Conservation (phyloP, 768 basidiomycete genomes). For the Xerocomellus chrysenteron region DNA sequence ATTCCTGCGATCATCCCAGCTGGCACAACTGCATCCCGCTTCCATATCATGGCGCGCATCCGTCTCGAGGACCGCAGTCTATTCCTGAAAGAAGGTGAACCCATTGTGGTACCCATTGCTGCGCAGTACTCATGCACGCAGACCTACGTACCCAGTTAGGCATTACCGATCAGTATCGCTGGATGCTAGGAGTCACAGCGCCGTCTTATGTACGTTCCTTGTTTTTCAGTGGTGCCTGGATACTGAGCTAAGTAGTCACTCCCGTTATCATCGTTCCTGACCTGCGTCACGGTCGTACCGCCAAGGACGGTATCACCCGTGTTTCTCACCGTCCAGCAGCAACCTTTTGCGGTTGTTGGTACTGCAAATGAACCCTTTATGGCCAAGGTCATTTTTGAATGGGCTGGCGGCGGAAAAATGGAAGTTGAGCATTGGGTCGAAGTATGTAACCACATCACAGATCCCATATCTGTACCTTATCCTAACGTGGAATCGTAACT, state of each 20-base stretch:
- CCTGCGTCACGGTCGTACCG: slow-evolving; percentile 38
- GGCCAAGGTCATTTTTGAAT: slow-evolving; percentile 40
- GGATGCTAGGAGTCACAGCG: slow-evolving; percentile 44
- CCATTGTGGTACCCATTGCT: neutral
- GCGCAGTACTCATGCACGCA: slow-evolving; percentile 19
- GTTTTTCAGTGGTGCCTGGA: neutral
- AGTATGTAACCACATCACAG: slow-evolving; percentile 28
- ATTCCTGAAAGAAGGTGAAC: slow-evolving; percentile 41
- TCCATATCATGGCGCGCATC: slow-evolving; percentile 47
- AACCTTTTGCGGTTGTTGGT: slow-evolving; percentile 42
- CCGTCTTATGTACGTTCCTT: slow-evolving; percentile 46
- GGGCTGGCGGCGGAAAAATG: slow-evolving; percentile 43
- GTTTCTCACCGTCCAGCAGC: slow-evolving; percentile 34
- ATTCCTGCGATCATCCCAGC: slow-evolving; percentile 6
- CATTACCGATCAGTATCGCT: slow-evolving; percentile 42
- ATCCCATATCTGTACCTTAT: neutral
- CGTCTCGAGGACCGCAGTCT: slow-evolving; percentile 45
- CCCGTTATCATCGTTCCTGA: slow-evolving; percentile 33
- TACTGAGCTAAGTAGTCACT: slow-evolving; percentile 21
- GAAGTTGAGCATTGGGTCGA: slow-evolving; percentile 55
- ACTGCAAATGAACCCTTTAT: slow-evolving; percentile 47
- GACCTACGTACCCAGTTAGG: slow-evolving; percentile 31
- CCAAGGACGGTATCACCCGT: slow-evolving; percentile 32
- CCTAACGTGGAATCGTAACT: neutral
- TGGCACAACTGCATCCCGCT: slow-evolving; percentile 34